A percentile compares a stretch with the other conserved stretches of the same genome.
phyloP scores from a whole-genome alignment of 768 basidiomycete genomes.

The Serpula lacrymans region DNA sequence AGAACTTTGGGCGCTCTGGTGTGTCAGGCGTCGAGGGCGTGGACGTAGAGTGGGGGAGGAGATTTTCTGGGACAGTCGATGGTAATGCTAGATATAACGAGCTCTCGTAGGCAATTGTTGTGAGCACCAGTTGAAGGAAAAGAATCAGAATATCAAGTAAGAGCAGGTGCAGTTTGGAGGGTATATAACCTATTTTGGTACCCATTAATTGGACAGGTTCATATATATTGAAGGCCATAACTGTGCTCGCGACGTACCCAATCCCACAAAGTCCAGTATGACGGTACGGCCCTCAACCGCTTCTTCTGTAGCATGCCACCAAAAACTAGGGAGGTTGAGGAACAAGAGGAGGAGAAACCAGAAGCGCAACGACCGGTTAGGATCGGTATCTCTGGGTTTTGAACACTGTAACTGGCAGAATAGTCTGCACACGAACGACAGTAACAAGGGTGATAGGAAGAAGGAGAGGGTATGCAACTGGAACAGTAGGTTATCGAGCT shows the following conservation, averaged over 20 bases:
- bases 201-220: constrained; percentile 2
- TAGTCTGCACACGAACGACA: constrained; percentile 43
- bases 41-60: constrained; percentile 24
- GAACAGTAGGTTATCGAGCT: constrained; percentile 72
- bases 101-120: constrained; percentile 66
- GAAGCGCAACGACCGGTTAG: constrained; percentile 62
- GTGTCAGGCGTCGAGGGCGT: constrained; percentile 20
- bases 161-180: constrained; percentile 66
- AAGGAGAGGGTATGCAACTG: constrained; percentile 75
- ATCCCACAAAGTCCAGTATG: constrained; percentile 76
- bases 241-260: constrained; percentile 55
- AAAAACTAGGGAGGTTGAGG: constrained; percentile 58
- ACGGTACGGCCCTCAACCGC: constrained; percentile 56
- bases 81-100: constrained; percentile 36
- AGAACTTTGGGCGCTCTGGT: constrained; percentile 14
- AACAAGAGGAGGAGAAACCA: constrained; percentile 58
- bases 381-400: constrained; percentile 64
- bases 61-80: constrained; percentile 40
- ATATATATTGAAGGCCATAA: not conserved
- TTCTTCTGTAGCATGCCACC: constrained; percentile 54
- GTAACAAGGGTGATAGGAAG: constrained; percentile 66
- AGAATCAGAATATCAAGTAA: constrained; percentile 67
- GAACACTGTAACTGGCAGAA: constrained; percentile 63
- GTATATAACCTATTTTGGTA: constrained; percentile 42
- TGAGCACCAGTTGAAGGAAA: constrained; percentile 61